phyloP scores from a whole-genome alignment of 2,329 filamentous ascomycete genomes.

The Penicillium sp. region DNA sequence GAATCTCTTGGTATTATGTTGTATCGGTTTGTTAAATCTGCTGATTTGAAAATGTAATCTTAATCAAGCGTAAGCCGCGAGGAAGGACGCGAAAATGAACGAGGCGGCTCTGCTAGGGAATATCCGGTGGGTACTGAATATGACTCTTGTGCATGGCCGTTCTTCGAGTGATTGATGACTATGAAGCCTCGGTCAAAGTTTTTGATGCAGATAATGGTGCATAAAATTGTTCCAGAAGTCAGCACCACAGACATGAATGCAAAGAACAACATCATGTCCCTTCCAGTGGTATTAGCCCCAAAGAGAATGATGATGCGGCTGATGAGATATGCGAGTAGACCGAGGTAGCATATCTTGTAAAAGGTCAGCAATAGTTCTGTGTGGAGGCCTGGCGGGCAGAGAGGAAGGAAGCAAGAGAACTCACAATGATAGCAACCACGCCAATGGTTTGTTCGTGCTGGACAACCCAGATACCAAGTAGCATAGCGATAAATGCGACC shows the following conservation, averaged over 20 bases:
- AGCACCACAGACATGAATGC: not conserved
- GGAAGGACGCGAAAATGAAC: not conserved
- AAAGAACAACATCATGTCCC: conserved; percentile 1
- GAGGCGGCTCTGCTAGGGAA: not conserved
- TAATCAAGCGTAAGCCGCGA: conserved; percentile 1
- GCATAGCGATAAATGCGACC: not conserved
- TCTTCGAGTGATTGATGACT: not conserved
- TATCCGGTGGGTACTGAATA: not conserved
- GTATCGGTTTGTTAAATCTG: not conserved
- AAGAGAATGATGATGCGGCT: not conserved
- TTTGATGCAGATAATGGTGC: not conserved
- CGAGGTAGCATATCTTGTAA: not conserved
- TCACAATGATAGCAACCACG: not conserved
- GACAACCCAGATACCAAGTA: not conserved
- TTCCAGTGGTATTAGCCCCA: not conserved
- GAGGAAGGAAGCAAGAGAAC: not conserved
- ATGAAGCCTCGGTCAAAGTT: conserved; percentile 2
- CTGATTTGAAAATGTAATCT: not conserved
- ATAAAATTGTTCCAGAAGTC: not conserved
- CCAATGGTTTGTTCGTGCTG: too few relatives aligned
- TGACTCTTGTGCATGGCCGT: not conserved
- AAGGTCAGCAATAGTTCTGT: not conserved
- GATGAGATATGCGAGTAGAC: not conserved
- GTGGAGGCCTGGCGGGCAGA: too few relatives aligned
- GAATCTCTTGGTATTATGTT: not conserved